Evolutionary conservation across 169 alveolate species (phyloP), one percentile per base, ranked within the genome.

Genomic region (Plasmodium fragile): DNA sequence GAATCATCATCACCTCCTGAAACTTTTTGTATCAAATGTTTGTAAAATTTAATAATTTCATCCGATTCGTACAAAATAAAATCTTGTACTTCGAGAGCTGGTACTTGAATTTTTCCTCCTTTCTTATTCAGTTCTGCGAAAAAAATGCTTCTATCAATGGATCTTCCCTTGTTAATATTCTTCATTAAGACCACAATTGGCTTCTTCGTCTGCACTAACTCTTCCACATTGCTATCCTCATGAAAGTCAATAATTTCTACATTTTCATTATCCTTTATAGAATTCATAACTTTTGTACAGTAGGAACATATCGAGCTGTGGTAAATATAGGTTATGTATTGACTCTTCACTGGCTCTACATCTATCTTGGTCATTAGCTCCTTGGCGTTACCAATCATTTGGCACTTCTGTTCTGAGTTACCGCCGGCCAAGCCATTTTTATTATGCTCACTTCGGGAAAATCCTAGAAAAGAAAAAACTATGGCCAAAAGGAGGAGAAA

Each of bases 141-240:
- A 36, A 78, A 87, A 10, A 1, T 11, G 70, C 90, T 87, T 87
- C 82, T 78, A 22, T 87, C 90, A 41, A 53, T 10, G 25, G 81
- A 41, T 36, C 81, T 55, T 77, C 70, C 87, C 36, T 55, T 59
- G 45, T 75, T 77, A 25, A 87, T 87, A 87, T 87, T 87, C 30
- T 87, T 87, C 72, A 87, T 55, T 34, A 87, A 36, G 78, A 87
- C 93, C 72, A 78, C 82, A 43, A 87, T 87, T 32, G 93, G 93
- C 34, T 87, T 87, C 3, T 78, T 59, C 16, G 81, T 36, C 49
- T 87, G 55, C 30, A 30, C 22, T n/a, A 78, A 13, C n/a, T 87
- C 93, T 78, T 78, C 93, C 70, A 78, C 1, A 77, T 87, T 87
- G 28, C 73, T 53, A 45, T 59, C 72, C 45, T 87, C 93, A 55